Evolutionary conservation across 331 rosid species (phyloP).

Genomic region (Stylosanthes scabra): DNA sequence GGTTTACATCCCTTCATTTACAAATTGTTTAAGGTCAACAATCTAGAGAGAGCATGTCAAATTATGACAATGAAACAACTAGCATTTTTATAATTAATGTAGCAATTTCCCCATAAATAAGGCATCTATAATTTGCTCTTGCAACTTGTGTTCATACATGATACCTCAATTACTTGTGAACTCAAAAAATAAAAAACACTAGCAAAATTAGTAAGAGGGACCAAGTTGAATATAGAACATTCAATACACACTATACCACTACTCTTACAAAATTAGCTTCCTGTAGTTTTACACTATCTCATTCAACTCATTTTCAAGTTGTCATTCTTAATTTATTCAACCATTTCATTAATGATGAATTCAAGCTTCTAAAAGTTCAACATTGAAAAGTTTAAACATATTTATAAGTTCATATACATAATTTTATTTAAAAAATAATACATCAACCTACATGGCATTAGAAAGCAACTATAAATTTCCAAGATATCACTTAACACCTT

Average conservation of each 20-base stretch:
- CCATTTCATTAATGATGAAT: slow-evolving; percentile 13
- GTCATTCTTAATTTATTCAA: slow-evolving; percentile 29
- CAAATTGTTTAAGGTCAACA: slow-evolving; percentile 7
- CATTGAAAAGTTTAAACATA: neutral
- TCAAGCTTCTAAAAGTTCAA: slow-evolving; percentile 19
- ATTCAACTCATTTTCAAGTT: slow-evolving; percentile 21
- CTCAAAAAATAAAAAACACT: neutral
- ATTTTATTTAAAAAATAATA: slow-evolving; percentile 12
- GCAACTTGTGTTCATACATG: neutral
- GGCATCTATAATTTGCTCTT: slow-evolving; percentile 13
- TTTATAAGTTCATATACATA: slow-evolving; percentile 10
- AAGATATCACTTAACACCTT: slow-evolving; percentile 6
- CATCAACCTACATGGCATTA: slow-evolving; percentile 11
- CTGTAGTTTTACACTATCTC: neutral
- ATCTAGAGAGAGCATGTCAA: slow-evolving; percentile 23
- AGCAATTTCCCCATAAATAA: neutral
- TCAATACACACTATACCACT: neutral
- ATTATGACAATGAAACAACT: slow-evolving; percentile 18
- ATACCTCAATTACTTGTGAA: neutral
- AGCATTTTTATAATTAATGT: neutral
- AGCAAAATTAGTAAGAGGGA: neutral
- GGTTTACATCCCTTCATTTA: slow-evolving; percentile 82
- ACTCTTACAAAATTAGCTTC: slow-evolving; percentile 27
- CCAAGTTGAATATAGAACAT: slow-evolving; percentile 2
- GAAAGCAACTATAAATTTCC: neutral